These are phyloP conservation scores for Silene noctiflora DNA, from an alignment of 179 eudicot species.

Conservation along the genomic window DNA sequence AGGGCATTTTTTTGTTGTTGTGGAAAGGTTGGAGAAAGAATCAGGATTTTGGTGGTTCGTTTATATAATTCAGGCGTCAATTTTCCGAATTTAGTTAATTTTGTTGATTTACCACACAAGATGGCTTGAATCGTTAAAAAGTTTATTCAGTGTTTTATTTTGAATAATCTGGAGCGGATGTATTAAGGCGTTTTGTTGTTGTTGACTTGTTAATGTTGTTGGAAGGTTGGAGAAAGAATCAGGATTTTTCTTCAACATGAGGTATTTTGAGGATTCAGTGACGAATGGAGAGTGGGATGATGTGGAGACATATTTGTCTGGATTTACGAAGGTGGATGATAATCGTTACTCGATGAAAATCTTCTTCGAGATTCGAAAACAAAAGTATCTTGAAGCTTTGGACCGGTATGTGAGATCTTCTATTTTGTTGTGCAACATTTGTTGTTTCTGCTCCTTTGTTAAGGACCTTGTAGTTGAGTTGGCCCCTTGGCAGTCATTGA, in stretches of 20 bases:
- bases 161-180: neutral
- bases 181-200: neutral
- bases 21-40: neutral
- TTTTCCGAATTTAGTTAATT: neutral
- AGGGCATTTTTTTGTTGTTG: neutral
- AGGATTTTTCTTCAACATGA: constrained; percentile 57
- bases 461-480: neutral
- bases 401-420: constrained; percentile 36
- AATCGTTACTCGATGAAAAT: constrained; percentile 58
- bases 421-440: neutral
- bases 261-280: constrained; percentile 51
- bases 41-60: neutral
- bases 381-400: constrained; percentile 57
- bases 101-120: neutral
- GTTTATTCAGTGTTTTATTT: neutral
- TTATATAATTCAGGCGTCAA: neutral
- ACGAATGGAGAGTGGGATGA: constrained; percentile 58
- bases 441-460: neutral
- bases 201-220: neutral
- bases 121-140: neutral
- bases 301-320: constrained; percentile 56
- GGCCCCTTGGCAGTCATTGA: neutral
- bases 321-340: constrained; percentile 55
- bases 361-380: constrained; percentile 61
- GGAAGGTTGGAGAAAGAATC: constrained; percentile 57